Percentiles rank a stretch among this genome's conserved stretches.
Conservation (phyloP, 2,329 filamentous ascomycete species). For the Sporothrix dimorphospora region DNA sequence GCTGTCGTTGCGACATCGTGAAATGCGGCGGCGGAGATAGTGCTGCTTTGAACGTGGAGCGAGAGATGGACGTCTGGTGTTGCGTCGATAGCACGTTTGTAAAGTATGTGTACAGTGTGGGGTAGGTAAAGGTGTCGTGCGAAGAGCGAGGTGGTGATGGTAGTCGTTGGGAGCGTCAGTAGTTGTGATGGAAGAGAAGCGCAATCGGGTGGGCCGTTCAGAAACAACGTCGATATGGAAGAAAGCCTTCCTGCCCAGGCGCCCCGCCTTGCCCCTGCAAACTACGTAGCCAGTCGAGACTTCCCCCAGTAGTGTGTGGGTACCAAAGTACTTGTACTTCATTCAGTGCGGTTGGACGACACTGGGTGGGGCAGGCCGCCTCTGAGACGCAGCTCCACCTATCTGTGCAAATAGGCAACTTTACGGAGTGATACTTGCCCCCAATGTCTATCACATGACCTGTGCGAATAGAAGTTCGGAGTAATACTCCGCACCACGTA, state of each 20-base stretch:
- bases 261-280: constrained; percentile 8
- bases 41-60: neutral
- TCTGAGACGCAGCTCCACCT: neutral
- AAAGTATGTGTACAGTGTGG: neutral
- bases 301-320: neutral
- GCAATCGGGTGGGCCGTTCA: constrained; percentile 5
- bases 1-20: constrained; percentile 62
- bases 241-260: neutral
- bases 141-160: neutral
- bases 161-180: neutral
- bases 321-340: neutral
- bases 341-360: neutral
- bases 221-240: neutral
- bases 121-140: neutral
- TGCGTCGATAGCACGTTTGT: neutral
- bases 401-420: constrained; percentile 9
- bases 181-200: neutral
- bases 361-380: neutral
- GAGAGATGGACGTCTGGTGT: neutral
- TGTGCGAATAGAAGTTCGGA: no score
- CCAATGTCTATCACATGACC: neutral
- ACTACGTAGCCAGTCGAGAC: neutral
- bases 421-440: neutral
- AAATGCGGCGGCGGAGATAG: neutral
- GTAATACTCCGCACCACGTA: no score